Base-by-base conservation (phyloP, 2,329 filamentous ascomycete genomes). In the Penicillium brevicompactum region DNA sequence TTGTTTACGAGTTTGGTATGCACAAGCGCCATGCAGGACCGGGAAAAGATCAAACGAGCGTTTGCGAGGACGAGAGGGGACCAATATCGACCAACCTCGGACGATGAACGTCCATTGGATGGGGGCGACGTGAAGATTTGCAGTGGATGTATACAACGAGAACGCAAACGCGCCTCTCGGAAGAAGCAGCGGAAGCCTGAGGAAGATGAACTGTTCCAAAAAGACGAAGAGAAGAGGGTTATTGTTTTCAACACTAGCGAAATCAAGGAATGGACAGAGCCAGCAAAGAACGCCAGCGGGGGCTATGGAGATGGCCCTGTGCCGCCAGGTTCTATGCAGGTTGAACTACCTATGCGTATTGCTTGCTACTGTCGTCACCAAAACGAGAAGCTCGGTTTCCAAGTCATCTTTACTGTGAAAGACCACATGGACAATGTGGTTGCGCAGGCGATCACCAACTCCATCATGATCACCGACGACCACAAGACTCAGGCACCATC, bases 351-450 rank as follows among this genome's bases (percentile, higher is more conserved):
- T 0, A 96, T 97, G 92, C 88, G 93, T 9, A 97, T 99, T 67
- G 91, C 92, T 22, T 99, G 93, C 73, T 99, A 97, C 75, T 97
- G 93, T 75, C 87, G 93, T 18, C 93, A 99, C 70, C 93, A 97
- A 66, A 87, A 89, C 56, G 94, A 97, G 76, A 97, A 97, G 77
- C 80, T 88, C 63, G 93, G 93, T 1, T 99, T 97, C 75, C 83
- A 83, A 66, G 92, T 97, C 66, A 96, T 99, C 60, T 96, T 97
- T 74, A 97, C 93, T 1, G 82, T 99, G 67, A 96, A 92, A 70
- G 91, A 97, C 73, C 85, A 85, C 68, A 78, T 85, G 60, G 89
- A 87, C 65, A 86, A 86, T 43, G 78, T 96, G 31, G 78, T 97
- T 42, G 90, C 91, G 6, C 93, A 99, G 74, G 86, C 87, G 49